phyloP scores from a whole-genome alignment of 2,329 filamentous ascomycete genomes.

The Aspergillus flavus region DNA sequence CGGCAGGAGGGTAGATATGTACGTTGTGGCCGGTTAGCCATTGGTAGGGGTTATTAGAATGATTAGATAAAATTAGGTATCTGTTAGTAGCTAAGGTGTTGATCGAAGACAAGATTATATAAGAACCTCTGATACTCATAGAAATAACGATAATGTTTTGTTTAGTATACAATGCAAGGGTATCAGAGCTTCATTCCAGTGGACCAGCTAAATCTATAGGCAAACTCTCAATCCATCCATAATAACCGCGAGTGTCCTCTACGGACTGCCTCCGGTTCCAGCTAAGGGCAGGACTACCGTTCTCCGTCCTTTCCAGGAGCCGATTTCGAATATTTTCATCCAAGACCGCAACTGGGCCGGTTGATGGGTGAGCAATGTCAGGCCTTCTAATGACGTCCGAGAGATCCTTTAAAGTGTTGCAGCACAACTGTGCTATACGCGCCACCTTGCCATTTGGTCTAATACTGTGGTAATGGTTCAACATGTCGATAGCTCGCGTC shows the following conservation, averaged over 20 bases:
- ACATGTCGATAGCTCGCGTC: conserved; percentile 1
- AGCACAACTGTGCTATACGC: conserved; percentile 7
- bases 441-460: background rate
- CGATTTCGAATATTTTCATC: background rate
- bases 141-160: background rate
- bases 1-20: background rate
- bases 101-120: background rate
- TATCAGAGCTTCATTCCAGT: conserved; percentile 16
- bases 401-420: conserved; percentile 5
- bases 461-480: background rate
- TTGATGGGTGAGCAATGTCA: background rate
- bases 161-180: conserved; percentile 15
- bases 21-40: background rate
- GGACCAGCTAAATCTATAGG: conserved; percentile 12
- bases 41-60: background rate
- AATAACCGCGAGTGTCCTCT: background rate
- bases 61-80: background rate
- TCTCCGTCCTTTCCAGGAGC: background rate
- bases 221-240: conserved; percentile 19
- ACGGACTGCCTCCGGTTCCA: background rate
- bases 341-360: background rate
- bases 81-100: background rate
- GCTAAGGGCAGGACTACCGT: background rate
- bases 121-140: background rate
- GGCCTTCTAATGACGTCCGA: background rate